Base-by-base conservation (phyloP, 1,284 basidiomycete species). In the Lentinula novae-zelandiae region DNA sequence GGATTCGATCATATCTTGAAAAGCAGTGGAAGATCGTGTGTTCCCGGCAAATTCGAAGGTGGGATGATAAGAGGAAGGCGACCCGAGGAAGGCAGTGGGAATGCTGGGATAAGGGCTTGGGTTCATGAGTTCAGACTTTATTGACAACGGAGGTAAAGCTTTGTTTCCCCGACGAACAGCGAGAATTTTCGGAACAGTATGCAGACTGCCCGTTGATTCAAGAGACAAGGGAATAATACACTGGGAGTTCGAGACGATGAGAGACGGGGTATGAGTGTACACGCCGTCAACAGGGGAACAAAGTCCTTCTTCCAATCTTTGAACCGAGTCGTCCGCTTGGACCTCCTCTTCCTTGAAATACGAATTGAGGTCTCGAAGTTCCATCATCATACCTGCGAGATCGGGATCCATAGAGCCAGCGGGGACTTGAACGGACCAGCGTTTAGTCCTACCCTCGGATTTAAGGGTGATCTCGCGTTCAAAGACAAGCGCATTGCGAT, bases 51-150 rank as follows among this genome's bases (percentile, higher is more conserved):
- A 66, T 44, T 79, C 75, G 58, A 77, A 76, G 42, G 71, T 68
- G 10, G 82, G 75, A n/a, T 75, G 75, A 66, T 81, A 76, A 42
- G 72, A 64, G 15, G 78, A 75, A 2, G 82, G 77, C n/a, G 83
- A 80, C 3, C 85, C 83, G 17, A 81, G 70, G 71, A 87, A 87
- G 12, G 85, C 81, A 20, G 83, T 83, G 15, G 86, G 86, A 49
- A 87, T 83, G 57, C 76, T 76, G 39, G 86, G 84, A 70, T 87
- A 87, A 44, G 76, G 64, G 63, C 68, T 65, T 52, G 52, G 33
- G 17, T 60, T 58, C 20, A 68, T 65, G n/a, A 65, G 50, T 44
- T 67, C 65, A 49, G 67, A 64, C 51, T 70, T 70, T 34, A 83
- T 61, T 27, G 72, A 66, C 42, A 87, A 69, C 2, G 77, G 73